phyloP scores from a whole-genome alignment of 2,329 filamentous ascomycete species.

The Colletotrichum lini region DNA sequence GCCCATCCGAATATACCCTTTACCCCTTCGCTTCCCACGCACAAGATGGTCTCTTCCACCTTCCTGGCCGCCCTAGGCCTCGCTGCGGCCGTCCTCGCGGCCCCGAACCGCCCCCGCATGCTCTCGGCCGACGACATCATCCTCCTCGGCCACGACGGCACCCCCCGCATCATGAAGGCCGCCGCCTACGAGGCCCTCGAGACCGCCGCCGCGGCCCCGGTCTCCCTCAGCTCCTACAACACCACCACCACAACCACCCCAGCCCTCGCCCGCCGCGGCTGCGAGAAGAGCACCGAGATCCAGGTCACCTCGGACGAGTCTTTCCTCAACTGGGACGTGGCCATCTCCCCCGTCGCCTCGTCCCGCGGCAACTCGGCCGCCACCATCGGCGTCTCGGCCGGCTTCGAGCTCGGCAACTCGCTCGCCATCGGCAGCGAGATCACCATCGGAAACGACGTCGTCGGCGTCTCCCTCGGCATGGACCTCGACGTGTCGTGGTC shows the following conservation, averaged over 20 bases:
- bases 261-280: constrained; percentile 36
- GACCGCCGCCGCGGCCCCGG: neutral
- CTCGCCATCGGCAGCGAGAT: constrained; percentile 45
- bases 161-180: constrained; percentile 47
- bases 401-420: constrained; percentile 52
- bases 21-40: no score
- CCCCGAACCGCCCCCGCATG: constrained; percentile 1
- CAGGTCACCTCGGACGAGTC: constrained; percentile 45
- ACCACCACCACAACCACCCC: neutral
- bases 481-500: constrained; percentile 44
- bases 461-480: constrained; percentile 43
- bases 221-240: constrained; percentile 1
- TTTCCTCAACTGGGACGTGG: constrained; percentile 57
- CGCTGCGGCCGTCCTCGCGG: constrained; percentile 5
- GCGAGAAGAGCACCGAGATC: constrained; percentile 45
- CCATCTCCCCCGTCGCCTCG: constrained; percentile 53
- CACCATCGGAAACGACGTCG: constrained; percentile 45
- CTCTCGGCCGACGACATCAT: constrained; percentile 46
- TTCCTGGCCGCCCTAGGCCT: constrained; percentile 20
- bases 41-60: neutral
- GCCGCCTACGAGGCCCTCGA: constrained; percentile 42
- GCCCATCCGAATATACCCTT: neutral
- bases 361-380: constrained; percentile 47
- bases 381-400: constrained; percentile 48
- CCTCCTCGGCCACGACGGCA: constrained; percentile 45